A percentile compares a stretch with the other conserved stretches of the same genome.
These are phyloP conservation scores for Sechiopsis laciniata DNA, from an alignment of 306 rosid species.

Conservation along the genomic window DNA sequence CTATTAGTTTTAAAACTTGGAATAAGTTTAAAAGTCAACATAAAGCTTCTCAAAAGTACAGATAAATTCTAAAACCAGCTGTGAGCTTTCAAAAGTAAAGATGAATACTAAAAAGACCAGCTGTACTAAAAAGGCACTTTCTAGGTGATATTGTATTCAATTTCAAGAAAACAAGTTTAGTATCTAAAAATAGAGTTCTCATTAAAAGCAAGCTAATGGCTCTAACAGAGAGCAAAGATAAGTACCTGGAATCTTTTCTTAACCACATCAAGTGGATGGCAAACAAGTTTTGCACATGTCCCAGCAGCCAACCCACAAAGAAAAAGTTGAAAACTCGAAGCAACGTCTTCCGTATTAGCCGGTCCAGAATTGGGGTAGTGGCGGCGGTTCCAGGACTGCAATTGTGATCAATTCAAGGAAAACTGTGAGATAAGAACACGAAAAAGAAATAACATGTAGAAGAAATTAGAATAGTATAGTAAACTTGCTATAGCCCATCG, in stretches of 20 bases:
- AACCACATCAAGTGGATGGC: conserved; percentile 97
- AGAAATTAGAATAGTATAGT: neutral
- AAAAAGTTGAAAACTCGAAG: conserved; percentile 78
- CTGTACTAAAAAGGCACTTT: neutral
- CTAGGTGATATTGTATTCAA: neutral
- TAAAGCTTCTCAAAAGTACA: too few species aligned
- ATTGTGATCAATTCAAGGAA: neutral
- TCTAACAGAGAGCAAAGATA: neutral
- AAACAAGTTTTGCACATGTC: conserved; percentile 88
- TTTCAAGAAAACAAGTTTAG: neutral
- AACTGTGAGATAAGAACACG: neutral
- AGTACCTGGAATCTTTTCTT: conserved; percentile 93
- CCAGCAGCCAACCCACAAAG: conserved; percentile 88
- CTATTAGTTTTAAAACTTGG: too few species aligned
- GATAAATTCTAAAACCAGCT: too few species aligned
- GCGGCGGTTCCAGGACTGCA: conserved; percentile 61
- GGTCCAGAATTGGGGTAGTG: conserved; percentile 32
- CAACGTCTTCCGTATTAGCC: conserved; percentile 27
- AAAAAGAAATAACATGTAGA: neutral
- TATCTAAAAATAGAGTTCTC: too few species aligned
- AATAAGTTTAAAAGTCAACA: too few species aligned
- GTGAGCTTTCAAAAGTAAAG: too few species aligned
- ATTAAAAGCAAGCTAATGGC: too few species aligned
- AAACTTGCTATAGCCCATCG: conserved; percentile 73
- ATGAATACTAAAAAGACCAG: neutral